A percentile compares a stretch with the other conserved stretches of the same genome.
phyloP scores from a whole-genome alignment of 139 green algal species.

The Pseudopediastrum boryanum region DNA sequence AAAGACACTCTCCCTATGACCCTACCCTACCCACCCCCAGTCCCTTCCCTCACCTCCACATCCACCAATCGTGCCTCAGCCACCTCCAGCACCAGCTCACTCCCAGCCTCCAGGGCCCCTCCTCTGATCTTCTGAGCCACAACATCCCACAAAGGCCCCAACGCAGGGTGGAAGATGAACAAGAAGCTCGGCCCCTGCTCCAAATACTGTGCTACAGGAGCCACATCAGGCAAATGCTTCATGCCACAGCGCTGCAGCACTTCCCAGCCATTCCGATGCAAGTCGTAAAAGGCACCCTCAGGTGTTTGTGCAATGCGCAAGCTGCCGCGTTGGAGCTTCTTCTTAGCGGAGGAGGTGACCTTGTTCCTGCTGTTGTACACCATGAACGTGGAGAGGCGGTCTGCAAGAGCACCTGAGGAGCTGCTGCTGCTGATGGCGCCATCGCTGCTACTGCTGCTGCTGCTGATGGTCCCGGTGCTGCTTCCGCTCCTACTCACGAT shows the following conservation, averaged over 20 bases:
- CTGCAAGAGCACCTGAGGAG: not conserved
- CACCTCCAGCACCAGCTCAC: constrained; percentile 74
- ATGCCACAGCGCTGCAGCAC: constrained; percentile 73
- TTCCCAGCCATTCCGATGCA: constrained; percentile 88
- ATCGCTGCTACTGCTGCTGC: not conserved
- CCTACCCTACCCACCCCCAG: no score
- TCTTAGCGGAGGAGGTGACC: constrained; percentile 92
- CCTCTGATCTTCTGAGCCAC: constrained; percentile 93
- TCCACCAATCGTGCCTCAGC: constrained; percentile 75
- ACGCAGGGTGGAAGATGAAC: constrained; percentile 88
- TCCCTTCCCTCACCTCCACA: no score
- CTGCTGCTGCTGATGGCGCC: not conserved
- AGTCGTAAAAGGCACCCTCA: constrained; percentile 96
- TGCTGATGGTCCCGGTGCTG: no score
- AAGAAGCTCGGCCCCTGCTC: constrained; percentile 67
- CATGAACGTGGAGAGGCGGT: constrained; percentile 89
- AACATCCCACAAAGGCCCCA: constrained; percentile 97
- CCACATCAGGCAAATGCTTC: constrained; percentile 28
- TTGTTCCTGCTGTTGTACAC: constrained; percentile 88
- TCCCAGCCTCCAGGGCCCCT: constrained; percentile 67
- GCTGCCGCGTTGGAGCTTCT: constrained; percentile 71
- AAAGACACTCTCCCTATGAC: no score
- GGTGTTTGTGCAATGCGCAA: constrained; percentile 90
- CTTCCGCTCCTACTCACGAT: no score
- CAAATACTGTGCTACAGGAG: constrained; percentile 17